phyloP scores from a whole-genome alignment of 805 yeast genomes.

The Candida endomychidarum region DNA sequence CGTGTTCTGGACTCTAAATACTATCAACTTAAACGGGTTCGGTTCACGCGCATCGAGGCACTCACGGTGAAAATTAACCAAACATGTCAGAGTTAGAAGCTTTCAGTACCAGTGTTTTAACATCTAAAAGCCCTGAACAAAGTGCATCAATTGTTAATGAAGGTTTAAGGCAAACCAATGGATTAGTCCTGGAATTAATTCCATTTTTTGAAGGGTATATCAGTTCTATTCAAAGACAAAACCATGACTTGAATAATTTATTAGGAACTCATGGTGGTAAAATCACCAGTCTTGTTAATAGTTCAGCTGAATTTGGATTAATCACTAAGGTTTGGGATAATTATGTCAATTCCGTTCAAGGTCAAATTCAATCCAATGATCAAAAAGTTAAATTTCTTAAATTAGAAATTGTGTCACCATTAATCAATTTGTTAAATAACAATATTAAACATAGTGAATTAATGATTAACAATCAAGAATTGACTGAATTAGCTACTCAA shows the following conservation, averaged over 20 bases:
- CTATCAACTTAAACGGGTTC: too few species aligned
- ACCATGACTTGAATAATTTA: conserved; percentile 62
- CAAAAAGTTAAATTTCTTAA: conserved; percentile 47
- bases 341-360: conserved; percentile 39
- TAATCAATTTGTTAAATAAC: conserved; percentile 52
- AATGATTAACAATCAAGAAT: conserved; percentile 46
- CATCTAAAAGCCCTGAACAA: conserved; percentile 42
- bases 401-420: conserved; percentile 54
- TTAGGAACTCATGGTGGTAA: conserved; percentile 30
- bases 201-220: conserved; percentile 32
- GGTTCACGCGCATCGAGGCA: conserved; percentile 5
- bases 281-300: conserved; percentile 5
- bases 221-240: conserved; percentile 27
- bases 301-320: conserved; percentile 33
- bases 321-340: conserved; percentile 22
- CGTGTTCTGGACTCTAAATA: neutral
- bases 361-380: conserved; percentile 48
- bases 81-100: conserved; percentile 12
- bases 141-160: conserved; percentile 40
- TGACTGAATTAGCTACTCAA: conserved; percentile 31
- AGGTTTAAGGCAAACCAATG: conserved; percentile 29
- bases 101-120: conserved; percentile 36
- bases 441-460: conserved; percentile 58
- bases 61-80: conserved; percentile 4
- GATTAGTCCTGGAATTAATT: conserved; percentile 30